Base-by-base conservation (phyloP, 805 yeast genomes). In the Ogataea trehalophila region DNA sequence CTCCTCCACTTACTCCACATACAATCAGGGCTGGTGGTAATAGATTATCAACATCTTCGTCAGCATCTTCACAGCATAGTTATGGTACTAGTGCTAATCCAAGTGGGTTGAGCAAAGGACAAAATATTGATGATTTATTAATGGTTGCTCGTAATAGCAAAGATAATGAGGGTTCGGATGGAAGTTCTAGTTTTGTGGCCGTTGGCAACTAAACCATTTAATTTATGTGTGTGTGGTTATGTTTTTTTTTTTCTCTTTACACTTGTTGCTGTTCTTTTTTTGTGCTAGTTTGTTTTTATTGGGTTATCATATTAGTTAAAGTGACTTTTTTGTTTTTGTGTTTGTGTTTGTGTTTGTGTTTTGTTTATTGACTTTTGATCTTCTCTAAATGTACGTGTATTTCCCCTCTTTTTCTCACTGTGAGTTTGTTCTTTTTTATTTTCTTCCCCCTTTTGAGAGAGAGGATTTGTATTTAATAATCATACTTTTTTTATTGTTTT, bases 161-260 rank as follows among this genome's bases (percentile, higher is more conserved):
- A 2, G 61, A 59, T 44, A 54, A 51, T 15, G 65, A 53, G 20
- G 56, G 62, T 44, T 44, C 52, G 37, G 54, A 58, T 17, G 52
- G 20, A 20, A 20, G 61, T 41, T 56, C 62, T 41, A 73, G 67
- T 20, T 60, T 64, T 7, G 56, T 57, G 29, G 61, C 63, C n/a
- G 61, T 66, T 40, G 70, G 70, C 31, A 26, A 26, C 9, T 33
- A n/a, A 33, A 33, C n/a, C 3, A 20, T 20, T 20, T 20, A 4
- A 20, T 20, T 20, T 3, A 20, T 20, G 20, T 20, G 20, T 20
- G 20, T 20, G n/a, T n/a, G n/a, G n/a, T n/a, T n/a, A n/a, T n/a
- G n/a, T n/a, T n/a, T n/a, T n/a, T n/a, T n/a, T 20, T 20, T 20
- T 4, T 17, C 13, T 13, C 8, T 6, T 17, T 16, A 13, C 6